Base-by-base conservation (phyloP, 768 basidiomycete species). In the Pulveroboletus sp. region DNA sequence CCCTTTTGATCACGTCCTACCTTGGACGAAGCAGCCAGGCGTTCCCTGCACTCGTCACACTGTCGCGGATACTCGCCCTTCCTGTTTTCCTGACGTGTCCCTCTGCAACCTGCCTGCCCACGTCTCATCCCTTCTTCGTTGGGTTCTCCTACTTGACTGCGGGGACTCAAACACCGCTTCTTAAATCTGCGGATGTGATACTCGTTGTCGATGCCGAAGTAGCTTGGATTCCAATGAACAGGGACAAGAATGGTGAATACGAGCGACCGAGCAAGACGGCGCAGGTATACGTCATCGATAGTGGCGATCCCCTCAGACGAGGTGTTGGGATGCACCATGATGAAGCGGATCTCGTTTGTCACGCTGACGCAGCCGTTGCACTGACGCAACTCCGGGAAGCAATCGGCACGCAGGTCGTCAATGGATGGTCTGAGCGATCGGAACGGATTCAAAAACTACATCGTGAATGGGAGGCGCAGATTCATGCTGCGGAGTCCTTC, bases 1-100 rank as follows among this genome's bases (percentile, higher is more conserved):
- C 86, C 0, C 73, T 88, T 43, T 81, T 89, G 49, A 74, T 89
- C 42, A 82, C 83, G 3, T 82, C 82, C 2, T 73, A 80, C 61
- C 64, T 82, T 8, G 86, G 84, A 2, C 76, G 83, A 6, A 80
- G 82, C 51, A 67, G 64, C 3, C 56, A 64, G 10, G 75, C 82
- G 1, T 71, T 82, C 2, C 52, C 65, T 0, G 66, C 73, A 1
- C 76, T 89, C 7, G 51, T 65, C 14, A 59, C 66, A 1, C 69
- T 89, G 4, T 80, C 81, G 3, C 71, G 68, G 17, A 56, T 71
- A 1, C 75, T 86, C 39, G 72, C 74, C 1, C 75, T 86, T 28
- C 82, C 82, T 0, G 65, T 86, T 37, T 74, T 79, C 51, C 61
- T 74, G 9, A 65, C 76, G 8, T 79, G 80, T 49, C 76, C 80